Evolutionary conservation across 768 basidiomycete genomes (phyloP).

Genomic region (Rhizopogon rudus): DNA sequence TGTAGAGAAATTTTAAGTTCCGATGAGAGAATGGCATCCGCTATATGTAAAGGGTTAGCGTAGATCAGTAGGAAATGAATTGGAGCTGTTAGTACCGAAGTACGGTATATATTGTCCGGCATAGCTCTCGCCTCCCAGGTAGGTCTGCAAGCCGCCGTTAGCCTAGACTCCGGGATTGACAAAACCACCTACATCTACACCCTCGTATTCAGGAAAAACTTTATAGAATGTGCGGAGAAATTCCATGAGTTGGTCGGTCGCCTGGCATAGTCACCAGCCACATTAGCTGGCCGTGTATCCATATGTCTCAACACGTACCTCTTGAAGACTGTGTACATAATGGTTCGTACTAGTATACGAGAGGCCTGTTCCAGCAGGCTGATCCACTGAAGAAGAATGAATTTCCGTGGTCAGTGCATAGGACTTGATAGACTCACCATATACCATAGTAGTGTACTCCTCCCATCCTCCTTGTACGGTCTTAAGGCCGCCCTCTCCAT

Average conservation of each 20-base stretch:
- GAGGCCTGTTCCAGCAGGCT: slow-evolving; percentile 94
- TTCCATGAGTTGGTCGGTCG: slow-evolving; percentile 69
- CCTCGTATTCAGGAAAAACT: slow-evolving; percentile 84
- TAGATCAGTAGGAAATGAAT: neutral
- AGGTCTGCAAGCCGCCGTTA: slow-evolving; percentile 58
- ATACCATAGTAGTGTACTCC: slow-evolving; percentile 93
- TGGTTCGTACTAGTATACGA: slow-evolving; percentile 85
- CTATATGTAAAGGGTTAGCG: slow-evolving; percentile 32
- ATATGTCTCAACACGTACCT: slow-evolving; percentile 35
- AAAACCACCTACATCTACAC: slow-evolving; percentile 65
- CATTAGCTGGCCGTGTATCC: neutral
- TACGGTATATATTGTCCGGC: slow-evolving; percentile 98
- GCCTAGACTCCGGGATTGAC: neutral
- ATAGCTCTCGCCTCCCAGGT: slow-evolving; percentile 92
- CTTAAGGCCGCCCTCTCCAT: slow-evolving; percentile 66
- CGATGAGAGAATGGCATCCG: slow-evolving; percentile 69
- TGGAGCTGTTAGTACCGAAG: slow-evolving; percentile 51
- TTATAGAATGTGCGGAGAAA: slow-evolving; percentile 86
- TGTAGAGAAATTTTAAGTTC: slow-evolving; percentile 56
- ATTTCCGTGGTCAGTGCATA: neutral
- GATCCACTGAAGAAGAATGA: slow-evolving; percentile 66
- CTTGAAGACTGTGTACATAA: slow-evolving; percentile 74
- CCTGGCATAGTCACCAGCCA: slow-evolving; percentile 36
- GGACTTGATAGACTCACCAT: slow-evolving; percentile 49
- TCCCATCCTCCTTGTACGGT: slow-evolving; percentile 91